A percentile compares a stretch with the other conserved stretches of the same genome.
Conservation (phyloP, 1,284 basidiomycete species). For the Clitocybe nebularis region DNA sequence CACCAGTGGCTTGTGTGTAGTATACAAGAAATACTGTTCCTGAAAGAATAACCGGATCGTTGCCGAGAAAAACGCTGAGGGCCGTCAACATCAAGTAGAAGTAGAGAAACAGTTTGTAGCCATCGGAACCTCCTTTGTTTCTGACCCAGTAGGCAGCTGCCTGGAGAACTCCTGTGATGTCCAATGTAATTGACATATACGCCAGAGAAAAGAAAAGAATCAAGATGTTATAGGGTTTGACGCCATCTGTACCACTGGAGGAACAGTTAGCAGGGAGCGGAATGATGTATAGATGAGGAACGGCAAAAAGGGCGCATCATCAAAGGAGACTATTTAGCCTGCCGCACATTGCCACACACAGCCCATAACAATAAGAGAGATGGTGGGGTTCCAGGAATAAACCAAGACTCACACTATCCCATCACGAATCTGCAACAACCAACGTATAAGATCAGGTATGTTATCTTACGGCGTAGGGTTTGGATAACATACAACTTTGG, state of each 20-base stretch:
- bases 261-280: conserved; percentile 1
- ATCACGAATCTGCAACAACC: conserved; percentile 46
- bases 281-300: background rate
- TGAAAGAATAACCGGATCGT: conserved; percentile 85
- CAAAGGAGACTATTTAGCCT: background rate
- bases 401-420: conserved; percentile 58
- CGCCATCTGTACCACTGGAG: conserved; percentile 46
- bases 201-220: conserved; percentile 90
- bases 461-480: background rate
- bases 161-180: conserved; percentile 84
- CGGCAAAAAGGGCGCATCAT: too few species aligned
- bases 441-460: background rate
- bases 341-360: too few species aligned
- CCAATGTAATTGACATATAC: conserved; percentile 92
- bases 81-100: conserved; percentile 81
- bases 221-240: conserved; percentile 92
- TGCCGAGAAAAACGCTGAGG: conserved; percentile 81
- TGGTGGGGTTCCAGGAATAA: too few species aligned
- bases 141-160: conserved; percentile 88
- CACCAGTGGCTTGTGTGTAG: conserved; percentile 25
- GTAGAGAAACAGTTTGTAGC: conserved; percentile 68
- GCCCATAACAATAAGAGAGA: too few species aligned
- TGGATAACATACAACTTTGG: conserved; percentile 14
- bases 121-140: conserved; percentile 69
- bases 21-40: conserved; percentile 47